Evolutionary conservation across 2,329 filamentous ascomycete genomes (phyloP), one percentile per base, ranked within the genome.

Genomic region (Epicoccum sorghinum): DNA sequence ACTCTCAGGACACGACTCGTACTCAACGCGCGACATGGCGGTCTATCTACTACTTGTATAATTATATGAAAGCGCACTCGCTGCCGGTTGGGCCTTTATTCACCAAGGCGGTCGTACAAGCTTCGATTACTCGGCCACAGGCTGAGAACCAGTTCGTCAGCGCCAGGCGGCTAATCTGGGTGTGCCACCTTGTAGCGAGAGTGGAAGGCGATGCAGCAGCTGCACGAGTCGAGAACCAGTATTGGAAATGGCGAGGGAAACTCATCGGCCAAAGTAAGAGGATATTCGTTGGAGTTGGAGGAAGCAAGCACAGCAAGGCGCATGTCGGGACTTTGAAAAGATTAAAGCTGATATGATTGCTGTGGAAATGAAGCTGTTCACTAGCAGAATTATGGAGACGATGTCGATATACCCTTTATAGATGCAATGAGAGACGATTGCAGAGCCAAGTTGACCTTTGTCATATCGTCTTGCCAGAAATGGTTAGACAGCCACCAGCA

Each of bases 191-290:
- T 5, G 67, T 74, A 25, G 64, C 65, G 2, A 53, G 54, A 35
- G 66, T 69, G 0, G 68, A 74, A 47, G 71, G 71, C 13, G 62
- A 62, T 27, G 45, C 55, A 13, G 67, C 63, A 12, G 70, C 69
- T 14, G 61, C 52, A 45, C 58, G 61, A 38, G 44, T 73, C n/a
- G 67, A 73, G 37, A 42, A 53, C n/a, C 35, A 41, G 1, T 73
- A 71, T 23, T 69, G 56, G 57, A 38, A 39, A 3, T 68, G 66
- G 68, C 60, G 72, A 41, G 71, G 70, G 7, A 51, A 67, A 40
- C 39, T 74, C 14, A 70, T 75, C 27, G 10, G 32, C 12, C 47
- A 64, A 52, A 65, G 70, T 1, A 66, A 70, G 42, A 24, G 42
- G 8, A 53, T 52, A 9, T 56, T 59, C 44, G 32, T 61, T 12